Evolutionary conservation across 352 stramenopile species (phyloP), one percentile per base, ranked within the genome.

Genomic region (Globisporangium uncinulatum): DNA sequence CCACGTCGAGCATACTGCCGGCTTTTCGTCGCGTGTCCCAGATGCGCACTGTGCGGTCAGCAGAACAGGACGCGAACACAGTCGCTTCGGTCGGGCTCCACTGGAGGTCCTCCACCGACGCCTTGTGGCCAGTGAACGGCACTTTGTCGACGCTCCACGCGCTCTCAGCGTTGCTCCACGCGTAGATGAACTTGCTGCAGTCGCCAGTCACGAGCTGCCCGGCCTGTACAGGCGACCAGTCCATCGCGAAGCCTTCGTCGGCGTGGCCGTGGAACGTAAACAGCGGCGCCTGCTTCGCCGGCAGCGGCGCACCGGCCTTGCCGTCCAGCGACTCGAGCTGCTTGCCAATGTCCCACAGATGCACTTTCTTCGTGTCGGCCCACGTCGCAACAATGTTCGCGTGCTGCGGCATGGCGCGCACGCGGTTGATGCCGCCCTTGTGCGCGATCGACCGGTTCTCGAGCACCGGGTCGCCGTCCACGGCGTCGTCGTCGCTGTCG

Each of bases 241-340:
- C 97, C 74, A 99, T 90, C 3, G 97, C 97, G 66, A 98, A 99
- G 51, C 97, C 97, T 66, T 99, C 97, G 24, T 94, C 87, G 8
- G 82, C 77, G 70, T 99, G 97, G 24, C 96, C 96, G 19, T 79
- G 87, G 67, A 99, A 99, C 24, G 90, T 97, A 74, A 96, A 98
- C 52, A 98, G 57, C 6, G 81, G 74, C 56, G 71, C 59, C 57
- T 83, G 70, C 59, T 91, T 90, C 17, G 73, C 56, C 10, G 76
- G 71, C 34, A 87, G 47, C 37, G 79, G 73, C 53, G 70, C 78
- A 4, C 63, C 52, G 1, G 71, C 70, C 65, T 96, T 89, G 43
- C 83, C 78, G 39, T 98, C 84, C 3, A 98, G 70, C 34, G 83
- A 89, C 61, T 89, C 76, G 24, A 97, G 75, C 62, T 97, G 84